Evolutionary conservation across 2,329 filamentous ascomycete genomes (phyloP).

Genomic region (Spiromastix sp.): DNA sequence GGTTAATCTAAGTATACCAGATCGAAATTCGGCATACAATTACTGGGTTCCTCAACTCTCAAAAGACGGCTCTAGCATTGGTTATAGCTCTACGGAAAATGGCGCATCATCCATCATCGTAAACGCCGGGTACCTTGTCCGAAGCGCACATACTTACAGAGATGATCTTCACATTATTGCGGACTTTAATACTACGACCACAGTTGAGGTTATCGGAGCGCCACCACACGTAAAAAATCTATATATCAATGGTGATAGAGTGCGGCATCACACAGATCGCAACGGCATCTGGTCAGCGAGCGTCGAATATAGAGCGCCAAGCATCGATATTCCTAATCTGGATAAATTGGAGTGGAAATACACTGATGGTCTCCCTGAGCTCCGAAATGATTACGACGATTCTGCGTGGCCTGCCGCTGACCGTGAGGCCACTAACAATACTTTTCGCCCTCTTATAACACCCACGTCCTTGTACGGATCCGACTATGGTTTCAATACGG

Average conservation of each 20-base stretch:
- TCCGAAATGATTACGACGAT: slow-evolving; percentile 56
- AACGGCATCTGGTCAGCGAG: slow-evolving; percentile 42
- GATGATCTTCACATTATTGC: slow-evolving; percentile 53
- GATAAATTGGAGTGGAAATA: slow-evolving; percentile 55
- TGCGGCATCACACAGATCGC: slow-evolving; percentile 29
- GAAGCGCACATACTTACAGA: slow-evolving; percentile 42
- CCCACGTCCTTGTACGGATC: slow-evolving; percentile 41
- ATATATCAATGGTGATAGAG: slow-evolving; percentile 49
- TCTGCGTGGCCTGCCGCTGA: slow-evolving; percentile 54
- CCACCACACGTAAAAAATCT: slow-evolving; percentile 45
- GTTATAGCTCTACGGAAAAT: slow-evolving; percentile 21
- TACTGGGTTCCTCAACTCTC: slow-evolving; percentile 35
- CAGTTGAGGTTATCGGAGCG: slow-evolving; percentile 58
- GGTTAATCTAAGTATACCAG: slow-evolving; percentile 22
- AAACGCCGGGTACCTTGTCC: slow-evolving; percentile 34
- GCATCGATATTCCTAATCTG: slow-evolving; percentile 48
- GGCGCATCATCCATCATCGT: slow-evolving; percentile 29
- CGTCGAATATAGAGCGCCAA: slow-evolving; percentile 41
- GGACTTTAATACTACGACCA: slow-evolving; percentile 60
- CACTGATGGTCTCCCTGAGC: slow-evolving; percentile 61
- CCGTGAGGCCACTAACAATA: slow-evolving; percentile 51
- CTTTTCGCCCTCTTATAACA: slow-evolving; percentile 45
- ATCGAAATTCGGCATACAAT: slow-evolving; percentile 39
- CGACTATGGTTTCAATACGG: slow-evolving; percentile 22
- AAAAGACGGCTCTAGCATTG: slow-evolving; percentile 16